phyloP scores from a whole-genome alignment of 2,329 filamentous ascomycete species.

The Aureobasidium sp. region DNA sequence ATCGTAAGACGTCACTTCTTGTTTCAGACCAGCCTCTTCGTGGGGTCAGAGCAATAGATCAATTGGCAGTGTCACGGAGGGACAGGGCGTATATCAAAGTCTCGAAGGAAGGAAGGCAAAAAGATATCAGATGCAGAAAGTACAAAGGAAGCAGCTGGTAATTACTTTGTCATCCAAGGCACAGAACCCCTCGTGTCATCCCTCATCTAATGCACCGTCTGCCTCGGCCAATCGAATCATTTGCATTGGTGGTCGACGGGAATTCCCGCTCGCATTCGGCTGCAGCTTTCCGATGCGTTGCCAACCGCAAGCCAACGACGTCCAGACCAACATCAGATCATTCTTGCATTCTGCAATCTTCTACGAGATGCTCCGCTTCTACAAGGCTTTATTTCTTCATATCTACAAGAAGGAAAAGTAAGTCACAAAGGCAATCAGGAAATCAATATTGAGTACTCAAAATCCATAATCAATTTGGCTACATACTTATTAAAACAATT shows the following conservation, averaged over 20 bases:
- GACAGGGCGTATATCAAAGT: neutral
- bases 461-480: neutral
- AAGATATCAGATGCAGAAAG: neutral
- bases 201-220: neutral
- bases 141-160: neutral
- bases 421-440: neutral
- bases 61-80: neutral
- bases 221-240: conserved; percentile 12
- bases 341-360: neutral
- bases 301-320: neutral
- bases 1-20: neutral
- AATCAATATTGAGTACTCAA: neutral
- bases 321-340: neutral
- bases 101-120: neutral
- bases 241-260: neutral
- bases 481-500: neutral
- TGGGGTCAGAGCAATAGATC: neutral
- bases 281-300: neutral
- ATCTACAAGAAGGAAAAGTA: too few species aligned
- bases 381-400: too few species aligned
- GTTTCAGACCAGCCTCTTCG: neutral
- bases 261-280: neutral
- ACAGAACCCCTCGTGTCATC: conserved; percentile 1
- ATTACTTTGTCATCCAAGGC: conserved; percentile 1
- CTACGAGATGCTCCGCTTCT: neutral